A percentile compares a stretch with the other conserved stretches of the same genome.
Evolutionary conservation across 2,329 filamentous ascomycete genomes (phyloP).

Genomic region (Capronia epimyces): DNA sequence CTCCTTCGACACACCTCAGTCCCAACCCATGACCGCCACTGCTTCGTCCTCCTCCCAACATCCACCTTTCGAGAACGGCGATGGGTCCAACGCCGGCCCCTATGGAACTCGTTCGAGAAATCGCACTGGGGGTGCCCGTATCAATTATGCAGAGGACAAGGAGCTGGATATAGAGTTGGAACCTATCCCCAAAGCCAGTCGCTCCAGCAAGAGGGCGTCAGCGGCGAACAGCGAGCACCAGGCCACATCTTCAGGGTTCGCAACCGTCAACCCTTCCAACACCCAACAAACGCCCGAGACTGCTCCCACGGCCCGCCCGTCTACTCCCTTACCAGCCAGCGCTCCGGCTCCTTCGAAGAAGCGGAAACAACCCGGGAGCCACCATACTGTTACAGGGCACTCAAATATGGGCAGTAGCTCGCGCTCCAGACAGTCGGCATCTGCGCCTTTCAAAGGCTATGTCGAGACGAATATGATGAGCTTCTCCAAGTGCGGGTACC

Average conservation of each 20-base stretch:
- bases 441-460: constrained; percentile 29
- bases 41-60: constrained; percentile 40
- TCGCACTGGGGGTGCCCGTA: constrained; percentile 69
- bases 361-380: constrained; percentile 65
- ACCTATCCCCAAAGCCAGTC: constrained; percentile 35
- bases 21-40: constrained; percentile 42
- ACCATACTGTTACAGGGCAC: constrained; percentile 34
- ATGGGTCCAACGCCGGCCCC: constrained; percentile 54
- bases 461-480: constrained; percentile 78
- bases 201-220: constrained; percentile 25
- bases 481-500: constrained; percentile 67
- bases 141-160: constrained; percentile 92
- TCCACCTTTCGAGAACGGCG: constrained; percentile 35
- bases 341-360: constrained; percentile 61
- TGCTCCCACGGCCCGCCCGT: constrained; percentile 24
- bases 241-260: constrained; percentile 8
- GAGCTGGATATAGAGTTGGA: constrained; percentile 91
- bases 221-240: constrained; percentile 14
- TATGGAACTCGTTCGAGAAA: constrained; percentile 95
- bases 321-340: constrained; percentile 47
- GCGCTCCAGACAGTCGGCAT: constrained; percentile 30
- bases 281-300: constrained; percentile 5
- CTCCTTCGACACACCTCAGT: constrained; percentile 36
- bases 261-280: constrained; percentile 13
- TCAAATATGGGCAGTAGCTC: constrained; percentile 35